These are phyloP conservation scores for Amoebophrya sp. DNA, from an alignment of 169 alveolate genomes.

Conservation along the genomic window DNA sequence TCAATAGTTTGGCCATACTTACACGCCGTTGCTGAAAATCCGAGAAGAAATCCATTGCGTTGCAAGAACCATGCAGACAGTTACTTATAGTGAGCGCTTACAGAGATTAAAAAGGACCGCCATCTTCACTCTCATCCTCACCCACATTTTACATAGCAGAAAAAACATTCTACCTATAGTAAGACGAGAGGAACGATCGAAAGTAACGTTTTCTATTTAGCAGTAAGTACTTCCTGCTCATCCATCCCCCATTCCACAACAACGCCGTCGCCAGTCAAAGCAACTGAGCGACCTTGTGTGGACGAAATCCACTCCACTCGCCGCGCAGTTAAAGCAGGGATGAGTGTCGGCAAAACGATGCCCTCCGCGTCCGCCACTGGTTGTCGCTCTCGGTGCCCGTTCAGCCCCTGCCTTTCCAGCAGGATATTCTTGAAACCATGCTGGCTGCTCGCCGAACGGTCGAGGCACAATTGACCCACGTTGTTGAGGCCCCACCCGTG, in stretches of 20 bases:
- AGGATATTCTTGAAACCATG: not conserved
- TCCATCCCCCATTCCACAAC: not conserved
- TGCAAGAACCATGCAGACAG: no score
- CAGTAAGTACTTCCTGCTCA: not conserved
- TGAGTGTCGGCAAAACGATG: not conserved
- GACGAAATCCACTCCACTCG: not conserved
- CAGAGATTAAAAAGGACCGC: no score
- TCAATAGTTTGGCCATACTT: not conserved
- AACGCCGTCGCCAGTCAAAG: not conserved
- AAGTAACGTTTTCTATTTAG: no score
- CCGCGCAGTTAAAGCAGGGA: not conserved
- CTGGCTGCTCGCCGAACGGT: not conserved
- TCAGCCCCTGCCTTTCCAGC: not conserved
- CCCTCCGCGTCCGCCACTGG: not conserved
- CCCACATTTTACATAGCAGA: no score
- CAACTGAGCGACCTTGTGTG: not conserved
- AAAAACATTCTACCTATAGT: no score
- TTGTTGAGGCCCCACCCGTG: not conserved
- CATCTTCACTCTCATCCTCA: no score
- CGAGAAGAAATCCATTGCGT: no score
- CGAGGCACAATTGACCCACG: not conserved
- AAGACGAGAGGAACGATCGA: no score
- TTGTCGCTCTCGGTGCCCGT: not conserved
- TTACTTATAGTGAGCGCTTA: no score
- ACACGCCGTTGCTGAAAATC: not conserved